A percentile compares a stretch with the other conserved stretches of the same genome.
phyloP scores from a whole-genome alignment of 441 rosid genomes.

The Geranium incanum region DNA sequence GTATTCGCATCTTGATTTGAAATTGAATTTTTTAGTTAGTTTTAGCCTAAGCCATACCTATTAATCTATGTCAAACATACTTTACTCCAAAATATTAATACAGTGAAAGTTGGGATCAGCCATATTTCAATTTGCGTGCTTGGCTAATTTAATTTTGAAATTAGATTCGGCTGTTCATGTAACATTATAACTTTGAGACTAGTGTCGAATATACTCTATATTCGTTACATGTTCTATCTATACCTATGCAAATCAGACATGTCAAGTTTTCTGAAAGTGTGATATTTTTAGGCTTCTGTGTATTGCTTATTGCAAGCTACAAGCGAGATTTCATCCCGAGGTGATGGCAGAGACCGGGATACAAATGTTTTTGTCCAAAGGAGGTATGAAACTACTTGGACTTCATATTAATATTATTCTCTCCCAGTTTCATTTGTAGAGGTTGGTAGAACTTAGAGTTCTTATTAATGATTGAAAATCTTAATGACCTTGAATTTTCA shows the following conservation, averaged over 20 bases:
- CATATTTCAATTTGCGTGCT: not conserved
- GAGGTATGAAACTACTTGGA: constrained; percentile 41
- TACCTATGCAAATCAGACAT: constrained; percentile 13
- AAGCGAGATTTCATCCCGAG: constrained; percentile 70
- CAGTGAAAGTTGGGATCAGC: not conserved
- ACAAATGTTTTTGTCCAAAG: constrained; percentile 66
- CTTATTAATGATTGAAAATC: not conserved
- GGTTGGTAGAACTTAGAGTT: constrained; percentile 13
- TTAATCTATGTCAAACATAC: not conserved
- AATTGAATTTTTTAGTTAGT: not conserved
- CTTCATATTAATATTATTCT: not conserved
- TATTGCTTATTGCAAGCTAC: constrained; percentile 88
- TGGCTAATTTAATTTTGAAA: not conserved
- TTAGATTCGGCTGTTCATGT: not conserved
- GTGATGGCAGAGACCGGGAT: constrained; percentile 75
- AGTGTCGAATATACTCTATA: not conserved
- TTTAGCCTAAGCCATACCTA: not conserved
- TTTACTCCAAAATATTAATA: not conserved
- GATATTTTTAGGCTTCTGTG: constrained; percentile 66
- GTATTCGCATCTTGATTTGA: not conserved
- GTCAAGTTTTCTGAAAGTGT: constrained; percentile 25
- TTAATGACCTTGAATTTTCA: not conserved
- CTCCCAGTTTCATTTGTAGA: constrained; percentile 16
- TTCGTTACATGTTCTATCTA: not conserved
- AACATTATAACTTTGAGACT: not conserved